Evolutionary conservation across 2,329 filamentous ascomycete genomes (phyloP).

Genomic region (Talaromyces verruculosus): DNA sequence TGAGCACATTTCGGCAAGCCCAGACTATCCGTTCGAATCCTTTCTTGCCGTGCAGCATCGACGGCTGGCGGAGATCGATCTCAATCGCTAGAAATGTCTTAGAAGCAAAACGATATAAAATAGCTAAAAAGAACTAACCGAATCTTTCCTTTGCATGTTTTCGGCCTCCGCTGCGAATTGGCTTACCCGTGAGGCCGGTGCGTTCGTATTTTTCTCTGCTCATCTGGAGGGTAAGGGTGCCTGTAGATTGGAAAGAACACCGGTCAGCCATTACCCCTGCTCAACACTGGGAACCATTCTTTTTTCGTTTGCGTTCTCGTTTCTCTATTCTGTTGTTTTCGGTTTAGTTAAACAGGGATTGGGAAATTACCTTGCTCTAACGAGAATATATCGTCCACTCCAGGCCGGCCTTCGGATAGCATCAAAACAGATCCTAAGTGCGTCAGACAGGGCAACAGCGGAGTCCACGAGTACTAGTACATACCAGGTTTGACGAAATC

Average conservation of each 20-base stretch:
- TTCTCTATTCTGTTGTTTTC: background rate
- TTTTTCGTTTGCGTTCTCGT: background rate
- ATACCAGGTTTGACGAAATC: slow-evolving; percentile 77
- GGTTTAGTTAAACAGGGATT: background rate
- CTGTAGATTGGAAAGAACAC: slow-evolving; percentile 44
- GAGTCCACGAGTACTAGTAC: background rate
- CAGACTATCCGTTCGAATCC: slow-evolving; percentile 75
- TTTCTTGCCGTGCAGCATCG: slow-evolving; percentile 81
- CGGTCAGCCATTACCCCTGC: background rate
- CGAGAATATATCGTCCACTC: slow-evolving; percentile 70
- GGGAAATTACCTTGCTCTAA: slow-evolving; percentile 62
- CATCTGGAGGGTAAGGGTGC: slow-evolving; percentile 71
- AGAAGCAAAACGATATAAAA: background rate
- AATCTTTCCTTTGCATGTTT: slow-evolving; percentile 71
- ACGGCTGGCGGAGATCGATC: slow-evolving; percentile 68
- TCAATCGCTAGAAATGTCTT: slow-evolving; percentile 62
- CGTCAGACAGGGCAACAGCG: background rate
- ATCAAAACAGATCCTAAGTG: slow-evolving; percentile 71
- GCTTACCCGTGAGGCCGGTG: slow-evolving; percentile 73
- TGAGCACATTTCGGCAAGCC: slow-evolving; percentile 76
- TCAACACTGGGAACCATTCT: background rate
- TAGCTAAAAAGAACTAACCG: slow-evolving; percentile 47
- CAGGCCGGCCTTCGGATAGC: slow-evolving; percentile 74
- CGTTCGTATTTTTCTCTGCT: slow-evolving; percentile 80
- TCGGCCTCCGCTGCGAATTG: slow-evolving; percentile 57